Evolutionary conservation across 495 filamentous ascomycete genomes (phyloP).

Genomic region (Antarctomyces pellizariae): DNA sequence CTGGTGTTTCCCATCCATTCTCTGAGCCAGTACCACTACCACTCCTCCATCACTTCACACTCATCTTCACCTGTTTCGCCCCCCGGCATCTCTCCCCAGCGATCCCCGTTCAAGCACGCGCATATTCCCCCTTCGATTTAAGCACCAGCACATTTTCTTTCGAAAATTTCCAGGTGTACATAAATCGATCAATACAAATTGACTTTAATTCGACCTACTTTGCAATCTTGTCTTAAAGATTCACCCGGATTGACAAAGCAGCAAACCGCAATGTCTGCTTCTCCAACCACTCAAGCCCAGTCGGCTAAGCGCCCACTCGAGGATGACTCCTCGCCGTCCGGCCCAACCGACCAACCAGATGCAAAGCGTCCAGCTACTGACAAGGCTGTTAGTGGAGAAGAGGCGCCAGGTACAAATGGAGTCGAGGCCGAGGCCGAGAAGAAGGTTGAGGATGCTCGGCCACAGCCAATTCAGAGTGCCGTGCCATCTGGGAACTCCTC

Average conservation of each 20-base stretch:
- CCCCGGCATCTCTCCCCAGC: conserved; percentile 8
- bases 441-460: conserved; percentile 39
- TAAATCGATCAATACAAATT: conserved; percentile 41
- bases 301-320: conserved; percentile 82
- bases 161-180: conserved; percentile 71
- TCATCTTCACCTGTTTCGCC: conserved; percentile 7
- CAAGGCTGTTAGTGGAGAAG: conserved; percentile 49
- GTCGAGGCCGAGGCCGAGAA: conserved; percentile 26
- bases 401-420: conserved; percentile 16
- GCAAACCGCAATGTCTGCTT: conserved; percentile 28
- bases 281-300: conserved; percentile 26
- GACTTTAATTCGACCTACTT: conserved; percentile 14
- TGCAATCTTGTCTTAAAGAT: conserved; percentile 15
- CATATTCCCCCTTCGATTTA: conserved; percentile 13
- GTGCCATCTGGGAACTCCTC: conserved; percentile 5
- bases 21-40: no score
- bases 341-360: conserved; percentile 76
- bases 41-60: conserved; percentile 9
- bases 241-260: no score
- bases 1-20: no score
- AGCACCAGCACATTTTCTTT: conserved; percentile 83
- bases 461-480: conserved; percentile 12
- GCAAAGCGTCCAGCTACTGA: conserved; percentile 92
- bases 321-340: conserved; percentile 85
- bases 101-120: conserved; percentile 11